phyloP scores from a whole-genome alignment of 2,329 filamentous ascomycete genomes.

The Xylariaceae sp. region DNA sequence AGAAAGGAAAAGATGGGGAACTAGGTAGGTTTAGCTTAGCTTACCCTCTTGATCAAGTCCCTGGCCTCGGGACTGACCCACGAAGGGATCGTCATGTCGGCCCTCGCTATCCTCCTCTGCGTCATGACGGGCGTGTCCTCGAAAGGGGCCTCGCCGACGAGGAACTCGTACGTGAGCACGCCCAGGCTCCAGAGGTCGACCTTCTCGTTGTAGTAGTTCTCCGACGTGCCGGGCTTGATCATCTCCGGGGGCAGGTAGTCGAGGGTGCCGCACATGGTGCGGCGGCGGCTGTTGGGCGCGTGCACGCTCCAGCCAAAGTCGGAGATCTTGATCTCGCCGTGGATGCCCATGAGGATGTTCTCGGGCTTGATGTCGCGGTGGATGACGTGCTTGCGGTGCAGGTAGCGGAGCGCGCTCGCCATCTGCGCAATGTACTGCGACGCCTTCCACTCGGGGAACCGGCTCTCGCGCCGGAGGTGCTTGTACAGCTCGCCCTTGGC shows the following conservation, averaged over 20 bases:
- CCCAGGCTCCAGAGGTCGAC: slow-evolving; percentile 95
- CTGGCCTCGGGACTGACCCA: slow-evolving; percentile 87
- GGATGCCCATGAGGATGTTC: slow-evolving; percentile 92
- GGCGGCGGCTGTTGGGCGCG: slow-evolving; percentile 85
- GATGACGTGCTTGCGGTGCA: slow-evolving; percentile 96
- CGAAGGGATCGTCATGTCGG: slow-evolving; percentile 86
- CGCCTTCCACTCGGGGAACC: slow-evolving; percentile 80
- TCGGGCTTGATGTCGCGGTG: slow-evolving; percentile 97
- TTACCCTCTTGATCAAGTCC: slow-evolving; percentile 86
- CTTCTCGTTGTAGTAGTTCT: slow-evolving; percentile 91
- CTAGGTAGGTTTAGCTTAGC: no score
- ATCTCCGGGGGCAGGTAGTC: slow-evolving; percentile 98
- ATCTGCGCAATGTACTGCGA: slow-evolving; percentile 86
- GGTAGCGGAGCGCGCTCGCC: slow-evolving; percentile 81
- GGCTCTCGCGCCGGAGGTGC: slow-evolving; percentile 70
- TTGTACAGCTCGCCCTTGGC: slow-evolving; percentile 85
- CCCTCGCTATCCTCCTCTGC: slow-evolving; percentile 77
- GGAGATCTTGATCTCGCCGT: slow-evolving; percentile 97
- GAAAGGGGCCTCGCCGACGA: slow-evolving; percentile 93
- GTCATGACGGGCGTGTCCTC: slow-evolving; percentile 96
- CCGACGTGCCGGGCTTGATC: slow-evolving; percentile 73
- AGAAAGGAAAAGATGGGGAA: no score
- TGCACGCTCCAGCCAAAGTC: slow-evolving; percentile 99
- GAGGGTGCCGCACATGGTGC: slow-evolving; percentile 94
- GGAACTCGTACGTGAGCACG: slow-evolving; percentile 91